Evolutionary conservation across 331 rosid genomes (phyloP).

Genomic region (Pyracantha coccinea): DNA sequence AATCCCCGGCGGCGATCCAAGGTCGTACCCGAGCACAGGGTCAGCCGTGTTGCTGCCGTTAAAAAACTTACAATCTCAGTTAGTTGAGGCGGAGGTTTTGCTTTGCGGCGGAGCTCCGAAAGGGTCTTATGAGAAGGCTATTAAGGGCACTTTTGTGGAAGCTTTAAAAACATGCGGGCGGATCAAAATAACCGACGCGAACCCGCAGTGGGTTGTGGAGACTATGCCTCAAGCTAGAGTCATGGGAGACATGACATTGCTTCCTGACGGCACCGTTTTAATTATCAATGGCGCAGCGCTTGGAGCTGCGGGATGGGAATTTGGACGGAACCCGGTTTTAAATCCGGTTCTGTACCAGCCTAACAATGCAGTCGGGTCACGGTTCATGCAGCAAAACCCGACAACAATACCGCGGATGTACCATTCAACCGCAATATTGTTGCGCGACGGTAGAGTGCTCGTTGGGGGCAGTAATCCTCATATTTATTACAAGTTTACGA

Average conservation of each 20-base stretch:
- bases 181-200: neutral
- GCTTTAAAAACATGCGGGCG: neutral
- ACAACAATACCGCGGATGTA: neutral
- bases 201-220: neutral
- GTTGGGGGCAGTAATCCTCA: neutral
- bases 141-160: neutral
- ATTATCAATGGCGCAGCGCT: neutral
- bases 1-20: neutral
- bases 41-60: neutral
- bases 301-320: neutral
- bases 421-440: neutral
- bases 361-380: neutral
- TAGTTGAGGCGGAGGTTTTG: neutral
- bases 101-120: neutral
- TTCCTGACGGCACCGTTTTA: neutral
- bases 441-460: neutral
- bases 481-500: neutral
- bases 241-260: neutral
- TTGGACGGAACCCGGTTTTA: neutral
- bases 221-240: neutral
- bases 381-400: neutral
- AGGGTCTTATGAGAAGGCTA: neutral
- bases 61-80: neutral
- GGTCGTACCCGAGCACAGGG: neutral
- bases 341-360: neutral